These are phyloP conservation scores for Acanthamoeba healyi DNA, from an alignment of 208 protist genomes.

Conservation along the genomic window DNA sequence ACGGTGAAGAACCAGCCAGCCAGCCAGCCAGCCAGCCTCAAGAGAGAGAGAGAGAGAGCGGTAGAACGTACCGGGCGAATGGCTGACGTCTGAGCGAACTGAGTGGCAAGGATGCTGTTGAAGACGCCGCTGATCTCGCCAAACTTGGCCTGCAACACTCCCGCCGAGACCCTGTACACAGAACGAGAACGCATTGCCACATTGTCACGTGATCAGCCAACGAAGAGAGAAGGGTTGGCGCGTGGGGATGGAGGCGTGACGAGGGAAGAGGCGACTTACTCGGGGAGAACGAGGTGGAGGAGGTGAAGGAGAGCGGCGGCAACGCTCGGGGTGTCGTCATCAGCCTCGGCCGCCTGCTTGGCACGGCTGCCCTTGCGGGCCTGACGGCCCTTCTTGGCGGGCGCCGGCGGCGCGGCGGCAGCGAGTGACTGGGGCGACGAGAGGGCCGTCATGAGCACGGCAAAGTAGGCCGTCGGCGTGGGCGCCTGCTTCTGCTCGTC, in stretches of 20 bases:
- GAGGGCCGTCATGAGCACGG: constrained; percentile 46
- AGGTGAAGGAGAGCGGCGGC: neutral
- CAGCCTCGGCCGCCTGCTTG: constrained; percentile 21
- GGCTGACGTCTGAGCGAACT: neutral
- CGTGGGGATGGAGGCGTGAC: no score
- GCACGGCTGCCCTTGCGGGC: neutral
- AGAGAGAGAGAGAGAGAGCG: neutral
- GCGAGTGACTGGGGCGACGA: constrained; percentile 16
- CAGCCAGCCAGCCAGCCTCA: no score
- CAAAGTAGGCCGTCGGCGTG: constrained; percentile 44
- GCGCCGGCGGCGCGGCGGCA: neutral
- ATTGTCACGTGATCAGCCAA: no score
- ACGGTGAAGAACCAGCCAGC: no score
- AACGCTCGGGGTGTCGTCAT: neutral
- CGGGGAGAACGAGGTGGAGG: constrained; percentile 21
- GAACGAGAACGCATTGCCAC: no score
- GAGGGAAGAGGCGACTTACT: neutral
- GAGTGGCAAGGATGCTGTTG: neutral
- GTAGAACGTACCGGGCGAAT: neutral
- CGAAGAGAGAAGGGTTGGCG: neutral
- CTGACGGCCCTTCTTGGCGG: neutral
- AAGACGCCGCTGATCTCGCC: constrained; percentile 29
- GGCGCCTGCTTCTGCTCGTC: constrained; percentile 28
- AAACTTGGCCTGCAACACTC: constrained; percentile 47
- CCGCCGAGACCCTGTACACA: neutral